Conservation (phyloP, 2,329 filamentous ascomycete species). For the Xylariaceae sp. region DNA sequence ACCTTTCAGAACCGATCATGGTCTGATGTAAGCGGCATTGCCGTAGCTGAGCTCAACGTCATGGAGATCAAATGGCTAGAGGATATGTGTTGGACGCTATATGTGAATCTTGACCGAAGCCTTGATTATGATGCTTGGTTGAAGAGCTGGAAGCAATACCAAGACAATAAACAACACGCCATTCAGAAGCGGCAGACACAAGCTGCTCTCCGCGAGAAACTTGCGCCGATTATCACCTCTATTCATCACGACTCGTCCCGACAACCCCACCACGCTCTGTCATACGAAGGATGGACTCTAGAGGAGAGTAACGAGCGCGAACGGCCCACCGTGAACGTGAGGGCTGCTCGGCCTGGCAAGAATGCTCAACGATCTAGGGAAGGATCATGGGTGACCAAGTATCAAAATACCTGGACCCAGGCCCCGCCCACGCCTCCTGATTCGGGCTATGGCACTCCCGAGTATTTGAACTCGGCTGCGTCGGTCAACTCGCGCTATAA, state of each 20-base stretch:
- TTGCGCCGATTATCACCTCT: constrained; percentile 46
- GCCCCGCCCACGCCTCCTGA: constrained; percentile 56
- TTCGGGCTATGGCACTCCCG: constrained; percentile 58
- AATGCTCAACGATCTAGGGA: constrained; percentile 44
- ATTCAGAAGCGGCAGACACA: constrained; percentile 38
- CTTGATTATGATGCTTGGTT: constrained; percentile 65
- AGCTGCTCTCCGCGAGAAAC: constrained; percentile 45
- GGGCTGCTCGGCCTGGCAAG: constrained; percentile 28
- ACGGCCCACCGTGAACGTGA: constrained; percentile 43
- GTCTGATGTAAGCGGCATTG: constrained; percentile 90
- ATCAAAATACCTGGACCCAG: constrained; percentile 38
- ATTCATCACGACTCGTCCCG: constrained; percentile 41
- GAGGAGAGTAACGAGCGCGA: constrained; percentile 55
- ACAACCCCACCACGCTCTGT: constrained; percentile 34
- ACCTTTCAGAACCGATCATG: constrained; percentile 97
- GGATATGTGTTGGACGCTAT: constrained; percentile 77
- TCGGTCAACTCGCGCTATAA: constrained; percentile 53
- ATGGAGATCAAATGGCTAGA: constrained; percentile 86
- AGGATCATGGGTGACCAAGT: constrained; percentile 40
- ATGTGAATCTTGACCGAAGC: constrained; percentile 75
- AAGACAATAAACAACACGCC: constrained; percentile 43
- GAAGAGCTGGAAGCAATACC: constrained; percentile 57
- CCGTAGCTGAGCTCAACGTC: constrained; percentile 75
- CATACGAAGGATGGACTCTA: constrained; percentile 46
- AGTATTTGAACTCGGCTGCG: constrained; percentile 53